Evolutionary conservation across 371 early-diverging fungal genomes (phyloP).

Genomic region (Mucor indicus): DNA sequence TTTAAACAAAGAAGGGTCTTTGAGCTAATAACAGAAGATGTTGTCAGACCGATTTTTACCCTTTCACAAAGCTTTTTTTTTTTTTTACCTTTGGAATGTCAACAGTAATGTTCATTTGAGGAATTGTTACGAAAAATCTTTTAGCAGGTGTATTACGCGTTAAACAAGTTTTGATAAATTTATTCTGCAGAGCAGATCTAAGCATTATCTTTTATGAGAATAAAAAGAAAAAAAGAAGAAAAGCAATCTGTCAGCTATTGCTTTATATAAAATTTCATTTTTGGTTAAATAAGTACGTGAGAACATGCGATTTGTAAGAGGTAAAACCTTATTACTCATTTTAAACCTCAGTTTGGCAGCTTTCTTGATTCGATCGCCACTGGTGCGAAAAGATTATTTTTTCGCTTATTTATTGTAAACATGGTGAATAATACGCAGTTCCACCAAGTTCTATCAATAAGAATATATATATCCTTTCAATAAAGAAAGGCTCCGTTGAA

Average conservation of each 20-base stretch:
- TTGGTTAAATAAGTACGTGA: no score
- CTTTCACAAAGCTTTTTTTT: neutral
- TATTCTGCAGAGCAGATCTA: conserved; percentile 23
- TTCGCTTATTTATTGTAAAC: no score
- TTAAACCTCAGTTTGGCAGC: no score
- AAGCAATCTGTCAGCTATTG: no score
- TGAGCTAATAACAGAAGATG: conserved; percentile 33
- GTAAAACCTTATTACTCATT: neutral
- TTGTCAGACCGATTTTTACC: neutral
- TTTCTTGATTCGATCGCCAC: no score
- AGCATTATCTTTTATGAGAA: conserved; percentile 14
- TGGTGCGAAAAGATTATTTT: no score
- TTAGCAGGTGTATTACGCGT: conserved; percentile 17
- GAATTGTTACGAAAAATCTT: conserved; percentile 9
- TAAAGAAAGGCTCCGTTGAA: no score
- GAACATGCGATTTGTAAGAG: neutral
- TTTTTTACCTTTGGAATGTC: conserved; percentile 32
- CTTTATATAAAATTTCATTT: no score
- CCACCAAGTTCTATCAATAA: no score
- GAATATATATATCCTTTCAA: no score
- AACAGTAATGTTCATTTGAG: conserved; percentile 19
- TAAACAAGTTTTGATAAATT: conserved; percentile 34
- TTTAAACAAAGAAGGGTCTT: conserved; percentile 51
- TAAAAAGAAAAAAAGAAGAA: conserved; percentile 2
- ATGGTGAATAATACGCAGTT: no score